phyloP scores from a whole-genome alignment of 1,284 basidiomycete genomes.

The Moesziomyces antarcticus region DNA sequence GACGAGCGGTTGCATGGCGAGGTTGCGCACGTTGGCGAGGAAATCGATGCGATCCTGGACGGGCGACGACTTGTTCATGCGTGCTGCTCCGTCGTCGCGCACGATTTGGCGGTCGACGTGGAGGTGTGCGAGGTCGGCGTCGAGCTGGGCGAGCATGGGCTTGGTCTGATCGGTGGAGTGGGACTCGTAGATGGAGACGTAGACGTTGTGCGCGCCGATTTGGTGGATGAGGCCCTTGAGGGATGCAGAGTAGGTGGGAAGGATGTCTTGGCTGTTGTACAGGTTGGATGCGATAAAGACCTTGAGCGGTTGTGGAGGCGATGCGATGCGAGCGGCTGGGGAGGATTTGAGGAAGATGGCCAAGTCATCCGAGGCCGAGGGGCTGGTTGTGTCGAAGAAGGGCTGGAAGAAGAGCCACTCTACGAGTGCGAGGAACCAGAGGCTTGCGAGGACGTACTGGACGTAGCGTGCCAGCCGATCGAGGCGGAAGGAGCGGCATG shows the following conservation, averaged over 20 bases:
- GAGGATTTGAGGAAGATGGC: conserved; percentile 2
- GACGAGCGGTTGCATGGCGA: conserved; percentile 52
- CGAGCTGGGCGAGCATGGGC: conserved; percentile 69
- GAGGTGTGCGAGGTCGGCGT: conserved; percentile 61
- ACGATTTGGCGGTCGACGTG: conserved; percentile 48
- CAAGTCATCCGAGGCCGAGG: conserved; percentile 7
- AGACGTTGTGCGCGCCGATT: conserved; percentile 72
- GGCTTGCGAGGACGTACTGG: conserved; percentile 19
- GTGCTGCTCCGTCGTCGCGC: conserved; percentile 41
- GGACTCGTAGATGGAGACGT: conserved; percentile 74
- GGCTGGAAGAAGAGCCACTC: conserved; percentile 33
- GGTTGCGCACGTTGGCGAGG: conserved; percentile 53
- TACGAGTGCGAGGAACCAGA: conserved; percentile 31
- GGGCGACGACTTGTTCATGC: conserved; percentile 30
- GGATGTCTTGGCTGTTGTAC: conserved; percentile 54
- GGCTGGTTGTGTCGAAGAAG: neutral
- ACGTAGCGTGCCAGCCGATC: conserved; percentile 8
- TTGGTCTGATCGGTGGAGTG: conserved; percentile 71
- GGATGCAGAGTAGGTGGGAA: conserved; percentile 45
- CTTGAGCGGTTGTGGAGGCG: conserved; percentile 14
- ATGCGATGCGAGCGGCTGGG: neutral
- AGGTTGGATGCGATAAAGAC: conserved; percentile 57
- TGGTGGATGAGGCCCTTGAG: conserved; percentile 40
- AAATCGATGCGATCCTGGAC: conserved; percentile 43
- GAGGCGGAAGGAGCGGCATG: conserved; percentile 5